A percentile compares a stretch with the other conserved stretches of the same genome.
Evolutionary conservation across 2,329 filamentous ascomycete species (phyloP).

Genomic region (Myriosclerotinia duriaeana): DNA sequence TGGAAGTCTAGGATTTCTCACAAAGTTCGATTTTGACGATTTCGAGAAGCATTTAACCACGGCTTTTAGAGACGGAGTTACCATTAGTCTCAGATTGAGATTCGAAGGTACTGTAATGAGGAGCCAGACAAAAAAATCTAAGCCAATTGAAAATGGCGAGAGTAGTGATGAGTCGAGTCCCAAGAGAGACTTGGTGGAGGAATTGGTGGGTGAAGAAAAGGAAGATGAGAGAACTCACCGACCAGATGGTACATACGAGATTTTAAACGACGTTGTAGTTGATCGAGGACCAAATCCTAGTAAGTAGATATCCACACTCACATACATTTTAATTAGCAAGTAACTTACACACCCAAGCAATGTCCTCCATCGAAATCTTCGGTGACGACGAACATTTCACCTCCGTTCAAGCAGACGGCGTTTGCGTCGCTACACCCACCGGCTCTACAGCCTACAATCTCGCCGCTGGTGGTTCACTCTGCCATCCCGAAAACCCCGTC

Average conservation of each 20-base stretch:
- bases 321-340: slow-evolving; percentile 22
- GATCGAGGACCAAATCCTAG: slow-evolving; percentile 91
- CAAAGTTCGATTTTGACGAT: slow-evolving; percentile 88
- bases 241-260: slow-evolving; percentile 82
- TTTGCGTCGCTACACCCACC: slow-evolving; percentile 91
- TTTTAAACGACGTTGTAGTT: slow-evolving; percentile 95
- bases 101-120: slow-evolving; percentile 96
- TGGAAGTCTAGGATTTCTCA: slow-evolving; percentile 90
- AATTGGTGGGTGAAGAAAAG: slow-evolving; percentile 81
- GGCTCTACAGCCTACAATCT: slow-evolving; percentile 95
- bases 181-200: slow-evolving; percentile 75
- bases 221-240: slow-evolving; percentile 82
- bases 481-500: slow-evolving; percentile 93
- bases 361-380: slow-evolving; percentile 90
- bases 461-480: slow-evolving; percentile 90
- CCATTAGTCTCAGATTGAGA: slow-evolving; percentile 79
- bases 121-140: slow-evolving; percentile 53
- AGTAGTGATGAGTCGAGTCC: slow-evolving; percentile 45
- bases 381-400: slow-evolving; percentile 93
- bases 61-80: slow-evolving; percentile 80
- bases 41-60: slow-evolving; percentile 67
- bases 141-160: slow-evolving; percentile 30
- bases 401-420: slow-evolving; percentile 85
- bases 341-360: slow-evolving; percentile 52
- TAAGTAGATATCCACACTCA: slow-evolving; percentile 47